Percentiles rank a stretch among this genome's conserved stretches.
phyloP scores from a whole-genome alignment of 1,139 yeast genomes.

The Yamadazyma conglobata region DNA sequence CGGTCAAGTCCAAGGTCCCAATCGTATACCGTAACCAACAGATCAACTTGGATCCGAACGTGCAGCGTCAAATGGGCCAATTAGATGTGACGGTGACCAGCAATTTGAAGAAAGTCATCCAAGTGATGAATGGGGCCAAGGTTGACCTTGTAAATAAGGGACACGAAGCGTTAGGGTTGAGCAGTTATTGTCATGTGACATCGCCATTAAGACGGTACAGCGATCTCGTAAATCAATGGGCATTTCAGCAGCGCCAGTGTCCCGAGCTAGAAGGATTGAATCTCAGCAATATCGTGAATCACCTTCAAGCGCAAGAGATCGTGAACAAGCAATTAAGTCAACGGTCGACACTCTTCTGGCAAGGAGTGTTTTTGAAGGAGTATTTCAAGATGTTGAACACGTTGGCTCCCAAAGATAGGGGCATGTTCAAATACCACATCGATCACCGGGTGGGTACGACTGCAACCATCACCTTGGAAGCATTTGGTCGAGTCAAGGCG shows the following conservation, averaged over 20 bases:
- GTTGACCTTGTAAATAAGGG: constrained; percentile 31
- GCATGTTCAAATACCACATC: constrained; percentile 25
- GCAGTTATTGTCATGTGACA: constrained; percentile 69
- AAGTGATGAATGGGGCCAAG: constrained; percentile 29
- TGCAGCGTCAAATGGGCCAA: constrained; percentile 38
- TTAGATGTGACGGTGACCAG: constrained; percentile 8
- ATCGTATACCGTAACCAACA: constrained; percentile 49
- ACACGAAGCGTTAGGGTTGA: constrained; percentile 67
- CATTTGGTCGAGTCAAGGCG: constrained; percentile 6
- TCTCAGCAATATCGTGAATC: constrained; percentile 14
- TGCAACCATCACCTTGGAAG: constrained; percentile 20
- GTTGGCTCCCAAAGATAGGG: constrained; percentile 12
- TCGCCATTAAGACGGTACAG: constrained; percentile 86
- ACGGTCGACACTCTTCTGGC: constrained; percentile 36
- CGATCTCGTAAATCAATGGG: constrained; percentile 79
- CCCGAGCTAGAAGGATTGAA: background rate
- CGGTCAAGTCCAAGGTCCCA: constrained; percentile 46
- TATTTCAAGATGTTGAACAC: constrained; percentile 19
- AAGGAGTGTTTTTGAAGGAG: constrained; percentile 32
- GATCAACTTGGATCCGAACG: constrained; percentile 24
- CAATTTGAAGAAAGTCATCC: constrained; percentile 25
- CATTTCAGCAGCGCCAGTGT: constrained; percentile 20
- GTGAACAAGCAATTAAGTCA: constrained; percentile 24
- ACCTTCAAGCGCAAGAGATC: constrained; percentile 31
- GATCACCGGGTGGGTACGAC: constrained; percentile 16